Percentiles rank a stretch among this genome's conserved stretches.
phyloP scores from a whole-genome alignment of 352 stramenopile genomes.

The Globisporangium spinosum region DNA sequence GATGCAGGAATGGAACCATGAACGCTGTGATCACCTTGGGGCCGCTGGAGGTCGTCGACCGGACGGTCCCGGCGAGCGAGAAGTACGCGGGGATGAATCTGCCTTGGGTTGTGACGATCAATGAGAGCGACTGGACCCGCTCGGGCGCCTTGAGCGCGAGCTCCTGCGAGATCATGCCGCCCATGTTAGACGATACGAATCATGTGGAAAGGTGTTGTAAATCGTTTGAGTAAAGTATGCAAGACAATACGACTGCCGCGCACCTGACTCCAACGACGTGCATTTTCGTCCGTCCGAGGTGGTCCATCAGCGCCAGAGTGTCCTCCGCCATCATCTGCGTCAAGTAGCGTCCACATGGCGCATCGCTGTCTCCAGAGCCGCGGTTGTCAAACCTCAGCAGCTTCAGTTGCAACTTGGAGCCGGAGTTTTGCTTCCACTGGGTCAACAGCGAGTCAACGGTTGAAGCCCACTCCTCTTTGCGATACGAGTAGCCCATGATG shows the following conservation, averaged over 20 bases:
- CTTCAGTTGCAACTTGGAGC: conserved; percentile 27
- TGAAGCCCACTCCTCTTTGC: conserved; percentile 42
- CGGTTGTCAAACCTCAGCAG: conserved; percentile 64
- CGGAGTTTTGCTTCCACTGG: conserved; percentile 20
- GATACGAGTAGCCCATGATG: conserved; percentile 40
- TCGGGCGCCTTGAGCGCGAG: conserved; percentile 25
- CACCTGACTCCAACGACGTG: conserved; percentile 14
- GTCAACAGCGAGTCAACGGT: conserved; percentile 31
- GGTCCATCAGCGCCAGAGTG: conserved; percentile 30
- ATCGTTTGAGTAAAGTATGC: not conserved
- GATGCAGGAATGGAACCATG: conserved; percentile 3
- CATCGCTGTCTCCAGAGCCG: conserved; percentile 32
- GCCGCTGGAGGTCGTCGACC: not conserved
- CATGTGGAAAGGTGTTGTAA: not conserved
- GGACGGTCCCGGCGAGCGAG: not conserved
- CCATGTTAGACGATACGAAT: conserved; percentile 20
- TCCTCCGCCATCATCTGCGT: conserved; percentile 31
- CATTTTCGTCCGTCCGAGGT: conserved; percentile 1
- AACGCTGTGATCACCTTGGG: not conserved
- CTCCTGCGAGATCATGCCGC: conserved; percentile 53
- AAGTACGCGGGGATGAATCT: conserved; percentile 7
- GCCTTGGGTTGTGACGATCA: conserved; percentile 35
- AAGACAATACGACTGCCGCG: not conserved
- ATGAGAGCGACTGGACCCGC: conserved; percentile 39
- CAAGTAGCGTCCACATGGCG: conserved; percentile 30